Evolutionary conservation across 805 yeast genomes (phyloP).

Genomic region (Kluyveromyces wickerhamii): DNA sequence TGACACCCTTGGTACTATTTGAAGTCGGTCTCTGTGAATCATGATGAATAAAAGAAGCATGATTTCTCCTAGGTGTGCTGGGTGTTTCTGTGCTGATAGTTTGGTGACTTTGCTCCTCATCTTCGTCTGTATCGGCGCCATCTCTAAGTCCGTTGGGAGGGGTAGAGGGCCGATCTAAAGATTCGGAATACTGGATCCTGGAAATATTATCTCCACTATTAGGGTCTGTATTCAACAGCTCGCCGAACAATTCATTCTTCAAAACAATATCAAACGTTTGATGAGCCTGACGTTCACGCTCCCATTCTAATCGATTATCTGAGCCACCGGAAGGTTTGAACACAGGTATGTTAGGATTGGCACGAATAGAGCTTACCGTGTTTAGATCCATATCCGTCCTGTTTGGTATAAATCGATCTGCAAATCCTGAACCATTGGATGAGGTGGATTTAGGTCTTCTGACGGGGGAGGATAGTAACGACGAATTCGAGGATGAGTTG

Average conservation of each 20-base stretch:
- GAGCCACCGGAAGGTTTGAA: slow-evolving; percentile 18
- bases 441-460: slow-evolving; percentile 28
- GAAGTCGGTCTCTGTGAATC: slow-evolving; percentile 3
- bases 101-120: slow-evolving; percentile 7
- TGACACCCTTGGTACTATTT: slow-evolving; percentile 5
- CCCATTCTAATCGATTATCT: slow-evolving; percentile 57
- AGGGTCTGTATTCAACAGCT: slow-evolving; percentile 49
- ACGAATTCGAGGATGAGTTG: slow-evolving; percentile 15
- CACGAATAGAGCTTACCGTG: slow-evolving; percentile 57
- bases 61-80: slow-evolving; percentile 4
- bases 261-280: slow-evolving; percentile 78
- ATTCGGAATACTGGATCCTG: slow-evolving; percentile 23
- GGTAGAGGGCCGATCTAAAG: slow-evolving; percentile 8
- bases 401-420: slow-evolving; percentile 84
- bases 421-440: slow-evolving; percentile 36
- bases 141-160: slow-evolving; percentile 7
- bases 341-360: slow-evolving; percentile 21
- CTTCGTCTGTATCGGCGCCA: slow-evolving; percentile 7
- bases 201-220: slow-evolving; percentile 28
- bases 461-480: slow-evolving; percentile 24
- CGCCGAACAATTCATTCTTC: slow-evolving; percentile 88
- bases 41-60: not conserved
- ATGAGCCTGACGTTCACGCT: slow-evolving; percentile 75
- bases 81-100: slow-evolving; percentile 10
- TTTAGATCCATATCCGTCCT: slow-evolving; percentile 81